Percentiles rank a stretch among this genome's conserved stretches.
These are phyloP conservation scores for Taiwanofungus camphoratus DNA, from an alignment of 1,284 basidiomycete species.

Conservation along the genomic window DNA sequence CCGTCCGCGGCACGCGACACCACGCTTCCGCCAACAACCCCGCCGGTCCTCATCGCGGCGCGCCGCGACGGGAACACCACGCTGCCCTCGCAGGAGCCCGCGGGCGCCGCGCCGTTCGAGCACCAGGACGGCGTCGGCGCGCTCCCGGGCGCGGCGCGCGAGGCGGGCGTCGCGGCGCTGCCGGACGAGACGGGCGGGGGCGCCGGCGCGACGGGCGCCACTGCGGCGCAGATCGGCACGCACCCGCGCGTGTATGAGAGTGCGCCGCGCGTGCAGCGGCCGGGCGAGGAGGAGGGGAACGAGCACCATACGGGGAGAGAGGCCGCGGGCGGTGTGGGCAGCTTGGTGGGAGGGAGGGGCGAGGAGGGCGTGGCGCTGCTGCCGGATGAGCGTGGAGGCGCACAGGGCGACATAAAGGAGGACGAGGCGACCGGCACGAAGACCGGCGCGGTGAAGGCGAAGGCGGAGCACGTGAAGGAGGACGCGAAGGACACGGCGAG, in stretches of 20 bases:
- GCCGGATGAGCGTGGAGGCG: conserved; percentile 19
- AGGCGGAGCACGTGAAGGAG: neutral
- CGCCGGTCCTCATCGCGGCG: neutral
- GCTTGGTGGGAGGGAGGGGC: conserved; percentile 20
- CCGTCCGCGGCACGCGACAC: conserved; percentile 1
- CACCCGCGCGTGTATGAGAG: conserved; percentile 3
- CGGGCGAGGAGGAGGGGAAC: conserved; percentile 5
- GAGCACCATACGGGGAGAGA: conserved; percentile 3
- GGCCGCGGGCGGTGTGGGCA: conserved; percentile 19
- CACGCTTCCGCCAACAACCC: conserved; percentile 5
- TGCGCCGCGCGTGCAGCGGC: neutral
- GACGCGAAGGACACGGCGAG: conserved; percentile 1
- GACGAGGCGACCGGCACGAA: conserved; percentile 5
- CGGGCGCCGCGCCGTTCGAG: conserved; percentile 12
- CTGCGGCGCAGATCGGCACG: conserved; percentile 4
- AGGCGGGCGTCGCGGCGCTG: conserved; percentile 26
- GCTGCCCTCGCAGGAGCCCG: conserved; percentile 14
- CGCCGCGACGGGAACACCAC: conserved; percentile 12
- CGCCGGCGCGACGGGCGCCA: conserved; percentile 6
- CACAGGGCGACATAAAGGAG: neutral
- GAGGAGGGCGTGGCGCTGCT: conserved; percentile 26
- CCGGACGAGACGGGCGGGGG: conserved; percentile 24
- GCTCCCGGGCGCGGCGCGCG: conserved; percentile 25
- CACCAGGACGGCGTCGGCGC: conserved; percentile 25
- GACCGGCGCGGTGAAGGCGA: neutral